Evolutionary conservation across 805 yeast species (phyloP).

Genomic region (Suhomyces tanzawaensis): DNA sequence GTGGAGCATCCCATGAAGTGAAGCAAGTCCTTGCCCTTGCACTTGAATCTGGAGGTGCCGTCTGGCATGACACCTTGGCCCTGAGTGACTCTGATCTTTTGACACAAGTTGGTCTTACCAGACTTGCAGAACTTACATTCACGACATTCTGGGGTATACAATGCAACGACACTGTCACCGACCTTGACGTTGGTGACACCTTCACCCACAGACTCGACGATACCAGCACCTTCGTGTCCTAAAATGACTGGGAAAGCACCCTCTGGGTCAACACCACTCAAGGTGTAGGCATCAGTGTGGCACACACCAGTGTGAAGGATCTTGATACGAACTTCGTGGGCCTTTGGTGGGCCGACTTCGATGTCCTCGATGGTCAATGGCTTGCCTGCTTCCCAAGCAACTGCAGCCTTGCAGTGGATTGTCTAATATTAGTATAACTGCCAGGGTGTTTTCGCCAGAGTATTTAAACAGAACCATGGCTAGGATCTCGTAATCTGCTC

Average conservation of each 20-base stretch:
- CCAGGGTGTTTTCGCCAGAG: conserved; percentile 1
- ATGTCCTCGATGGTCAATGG: conserved; percentile 81
- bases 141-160: conserved; percentile 95
- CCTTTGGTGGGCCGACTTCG: conserved; percentile 90
- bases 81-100: conserved; percentile 93
- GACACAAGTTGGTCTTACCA: conserved; percentile 96
- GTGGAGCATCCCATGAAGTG: conserved; percentile 99
- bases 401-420: conserved; percentile 91
- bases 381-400: conserved; percentile 94
- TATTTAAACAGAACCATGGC: no score
- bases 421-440: conserved; percentile 35
- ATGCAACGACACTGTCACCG: conserved; percentile 91
- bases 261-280: conserved; percentile 94
- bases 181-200: conserved; percentile 86
- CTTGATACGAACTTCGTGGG: conserved; percentile 95
- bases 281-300: conserved; percentile 97
- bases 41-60: conserved; percentile 87
- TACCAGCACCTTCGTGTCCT: conserved; percentile 99
- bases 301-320: conserved; percentile 89
- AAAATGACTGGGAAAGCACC: conserved; percentile 90
- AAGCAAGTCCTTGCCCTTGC: conserved; percentile 77
- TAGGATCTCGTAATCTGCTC: no score
- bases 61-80: conserved; percentile 99
- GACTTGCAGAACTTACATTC: conserved; percentile 93
- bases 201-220: conserved; percentile 92